phyloP scores from a whole-genome alignment of 495 filamentous ascomycete species.

The Aspergillus kassunensis region DNA sequence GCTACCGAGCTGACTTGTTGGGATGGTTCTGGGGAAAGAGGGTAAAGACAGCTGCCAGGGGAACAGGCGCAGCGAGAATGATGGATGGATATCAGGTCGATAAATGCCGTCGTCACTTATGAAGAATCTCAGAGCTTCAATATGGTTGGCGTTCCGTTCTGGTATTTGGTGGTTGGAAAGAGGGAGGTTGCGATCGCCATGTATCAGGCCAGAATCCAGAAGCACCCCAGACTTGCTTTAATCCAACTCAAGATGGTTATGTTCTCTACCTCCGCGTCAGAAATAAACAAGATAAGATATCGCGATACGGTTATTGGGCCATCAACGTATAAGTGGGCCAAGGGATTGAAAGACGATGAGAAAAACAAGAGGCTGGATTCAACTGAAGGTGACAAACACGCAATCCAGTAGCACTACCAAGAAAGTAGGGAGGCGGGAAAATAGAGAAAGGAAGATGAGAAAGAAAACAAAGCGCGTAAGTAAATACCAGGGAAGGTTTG shows the following conservation, averaged over 20 bases:
- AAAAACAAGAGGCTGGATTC: slow-evolving; percentile 6
- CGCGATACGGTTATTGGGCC: background rate
- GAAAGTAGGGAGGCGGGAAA: background rate
- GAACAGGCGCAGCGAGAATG: background rate
- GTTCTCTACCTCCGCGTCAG: slow-evolving; percentile 13
- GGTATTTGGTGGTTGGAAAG: slow-evolving; percentile 1
- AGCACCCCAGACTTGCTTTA: slow-evolving; percentile 12
- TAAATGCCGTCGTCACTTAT: background rate
- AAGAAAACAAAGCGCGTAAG: slow-evolving; percentile 7
- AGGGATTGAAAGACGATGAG: background rate
- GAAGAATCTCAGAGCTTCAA: background rate
- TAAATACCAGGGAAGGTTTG: slow-evolving; percentile 12
- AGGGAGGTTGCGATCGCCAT: slow-evolving; percentile 12
- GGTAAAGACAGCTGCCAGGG: background rate
- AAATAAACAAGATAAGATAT: slow-evolving; percentile 8
- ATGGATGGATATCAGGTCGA: slow-evolving; percentile 1
- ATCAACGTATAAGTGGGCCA: background rate
- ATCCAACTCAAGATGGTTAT: slow-evolving; percentile 2
- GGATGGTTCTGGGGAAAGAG: background rate
- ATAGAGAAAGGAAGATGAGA: background rate
- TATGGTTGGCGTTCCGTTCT: slow-evolving; percentile 1
- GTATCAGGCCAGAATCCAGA: slow-evolving; percentile 7
- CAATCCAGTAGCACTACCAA: slow-evolving; percentile 8
- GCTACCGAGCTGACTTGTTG: slow-evolving; percentile 19
- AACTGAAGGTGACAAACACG: slow-evolving; percentile 10